A percentile compares a stretch with the other conserved stretches of the same genome.
Evolutionary conservation across 2,329 filamentous ascomycete genomes (phyloP).

Genomic region (Clonostachys rosea): DNA sequence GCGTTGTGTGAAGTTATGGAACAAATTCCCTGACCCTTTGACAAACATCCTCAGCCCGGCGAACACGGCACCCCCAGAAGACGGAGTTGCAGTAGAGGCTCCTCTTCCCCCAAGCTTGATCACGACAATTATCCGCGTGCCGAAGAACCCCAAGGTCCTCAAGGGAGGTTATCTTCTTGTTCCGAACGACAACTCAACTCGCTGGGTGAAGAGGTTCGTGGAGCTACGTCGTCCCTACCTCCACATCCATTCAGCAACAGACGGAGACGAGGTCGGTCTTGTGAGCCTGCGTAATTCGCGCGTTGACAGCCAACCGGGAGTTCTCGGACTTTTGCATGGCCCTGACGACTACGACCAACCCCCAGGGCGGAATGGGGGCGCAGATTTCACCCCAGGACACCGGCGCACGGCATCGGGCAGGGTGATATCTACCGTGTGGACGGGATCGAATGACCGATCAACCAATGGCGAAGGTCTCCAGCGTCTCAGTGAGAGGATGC

Average conservation of each 20-base stretch:
- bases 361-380: slow-evolving; percentile 18
- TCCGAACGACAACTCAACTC: slow-evolving; percentile 73
- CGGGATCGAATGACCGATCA: slow-evolving; percentile 26
- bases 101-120: slow-evolving; percentile 59
- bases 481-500: slow-evolving; percentile 52
- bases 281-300: slow-evolving; percentile 85
- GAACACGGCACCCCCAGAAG: slow-evolving; percentile 65
- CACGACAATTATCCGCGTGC: slow-evolving; percentile 70
- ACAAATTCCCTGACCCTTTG: slow-evolving; percentile 50
- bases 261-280: slow-evolving; percentile 86
- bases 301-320: slow-evolving; percentile 88
- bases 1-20: slow-evolving; percentile 63
- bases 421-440: slow-evolving; percentile 52
- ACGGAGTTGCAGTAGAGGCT: slow-evolving; percentile 48
- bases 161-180: slow-evolving; percentile 87
- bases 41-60: slow-evolving; percentile 49
- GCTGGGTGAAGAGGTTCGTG: slow-evolving; percentile 90
- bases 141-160: slow-evolving; percentile 75
- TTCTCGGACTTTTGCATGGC: slow-evolving; percentile 68
- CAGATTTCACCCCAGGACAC: slow-evolving; percentile 38
- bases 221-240: slow-evolving; percentile 89
- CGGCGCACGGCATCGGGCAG: slow-evolving; percentile 45
- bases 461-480: slow-evolving; percentile 33
- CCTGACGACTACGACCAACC: slow-evolving; percentile 27
- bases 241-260: slow-evolving; percentile 78